Evolutionary conservation across 2,329 filamentous ascomycete genomes (phyloP).

Genomic region (Ophiocordyceps camponoti-leonardi): DNA sequence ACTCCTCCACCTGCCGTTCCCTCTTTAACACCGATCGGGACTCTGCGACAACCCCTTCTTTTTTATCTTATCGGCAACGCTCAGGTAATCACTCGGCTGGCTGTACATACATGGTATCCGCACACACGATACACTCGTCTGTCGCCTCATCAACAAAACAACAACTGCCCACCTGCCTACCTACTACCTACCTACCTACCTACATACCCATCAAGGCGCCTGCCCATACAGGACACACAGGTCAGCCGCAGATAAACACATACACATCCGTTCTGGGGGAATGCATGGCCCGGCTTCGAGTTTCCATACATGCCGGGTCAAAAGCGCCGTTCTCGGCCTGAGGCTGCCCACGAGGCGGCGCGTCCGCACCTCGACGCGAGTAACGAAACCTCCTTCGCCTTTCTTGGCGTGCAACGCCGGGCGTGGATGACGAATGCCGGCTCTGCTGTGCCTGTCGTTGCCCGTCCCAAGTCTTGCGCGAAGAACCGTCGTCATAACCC

Average conservation of each 20-base stretch:
- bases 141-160: not conserved
- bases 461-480: not conserved
- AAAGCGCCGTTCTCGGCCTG: slow-evolving; percentile 3
- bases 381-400: slow-evolving; percentile 23
- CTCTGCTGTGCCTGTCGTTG: not conserved
- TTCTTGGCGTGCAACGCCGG: slow-evolving; percentile 17
- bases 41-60: too few species aligned
- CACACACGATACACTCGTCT: too few species aligned
- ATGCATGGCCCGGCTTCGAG: not conserved
- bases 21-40: too few species aligned
- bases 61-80: too few species aligned
- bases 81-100: too few species aligned
- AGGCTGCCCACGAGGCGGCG: not conserved
- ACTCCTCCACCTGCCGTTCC: too few species aligned
- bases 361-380: slow-evolving; percentile 17
- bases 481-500: not conserved
- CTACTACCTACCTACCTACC: not conserved
- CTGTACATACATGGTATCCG: too few species aligned
- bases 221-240: not conserved
- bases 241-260: too few species aligned
- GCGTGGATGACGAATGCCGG: slow-evolving; percentile 10
- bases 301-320: slow-evolving; percentile 3
- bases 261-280: not conserved
- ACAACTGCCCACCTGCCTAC: not conserved
- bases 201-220: not conserved